These are phyloP conservation scores for Rhizophlyctis rosea DNA, from an alignment of 192 early-diverging fungal species.

Conservation along the genomic window DNA sequence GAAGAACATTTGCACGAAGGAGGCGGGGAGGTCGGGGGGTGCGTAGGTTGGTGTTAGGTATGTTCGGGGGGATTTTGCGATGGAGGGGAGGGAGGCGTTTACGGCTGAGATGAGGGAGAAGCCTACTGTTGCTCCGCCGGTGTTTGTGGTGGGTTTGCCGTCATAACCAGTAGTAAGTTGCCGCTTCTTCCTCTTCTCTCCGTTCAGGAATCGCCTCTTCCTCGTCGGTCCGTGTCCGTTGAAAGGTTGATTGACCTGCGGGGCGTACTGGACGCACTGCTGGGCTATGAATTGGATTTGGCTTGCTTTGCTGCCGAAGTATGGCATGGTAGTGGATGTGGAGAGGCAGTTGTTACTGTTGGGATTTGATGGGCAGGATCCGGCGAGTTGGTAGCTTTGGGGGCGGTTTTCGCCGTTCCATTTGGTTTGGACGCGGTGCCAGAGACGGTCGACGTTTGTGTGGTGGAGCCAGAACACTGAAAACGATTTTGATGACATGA, in stretches of 20 bases:
- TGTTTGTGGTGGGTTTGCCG: no score
- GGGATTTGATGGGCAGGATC: neutral
- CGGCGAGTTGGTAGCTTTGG: neutral
- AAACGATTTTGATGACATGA: no score
- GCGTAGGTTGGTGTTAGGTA: no score
- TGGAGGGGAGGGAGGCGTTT: no score
- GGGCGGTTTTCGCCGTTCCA: neutral
- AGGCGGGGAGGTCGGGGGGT: no score
- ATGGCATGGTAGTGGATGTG: neutral
- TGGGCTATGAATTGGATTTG: neutral
- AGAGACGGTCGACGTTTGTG: neutral
- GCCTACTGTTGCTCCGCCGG: no score
- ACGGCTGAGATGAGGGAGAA: no score
- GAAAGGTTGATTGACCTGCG: neutral
- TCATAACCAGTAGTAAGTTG: no score
- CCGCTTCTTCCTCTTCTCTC: no score
- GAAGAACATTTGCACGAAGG: no score
- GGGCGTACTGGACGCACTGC: neutral
- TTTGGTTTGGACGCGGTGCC: neutral
- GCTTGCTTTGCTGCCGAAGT: neutral
- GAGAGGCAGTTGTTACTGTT: neutral
- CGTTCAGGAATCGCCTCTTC: no score
- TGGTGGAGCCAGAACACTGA: neutral
- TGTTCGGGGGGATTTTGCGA: no score
- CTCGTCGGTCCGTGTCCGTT: neutral